Evolutionary conservation across 352 stramenopile genomes (phyloP), one percentile per base, ranked within the genome.

Genomic region (Phytopythium delawarense): DNA sequence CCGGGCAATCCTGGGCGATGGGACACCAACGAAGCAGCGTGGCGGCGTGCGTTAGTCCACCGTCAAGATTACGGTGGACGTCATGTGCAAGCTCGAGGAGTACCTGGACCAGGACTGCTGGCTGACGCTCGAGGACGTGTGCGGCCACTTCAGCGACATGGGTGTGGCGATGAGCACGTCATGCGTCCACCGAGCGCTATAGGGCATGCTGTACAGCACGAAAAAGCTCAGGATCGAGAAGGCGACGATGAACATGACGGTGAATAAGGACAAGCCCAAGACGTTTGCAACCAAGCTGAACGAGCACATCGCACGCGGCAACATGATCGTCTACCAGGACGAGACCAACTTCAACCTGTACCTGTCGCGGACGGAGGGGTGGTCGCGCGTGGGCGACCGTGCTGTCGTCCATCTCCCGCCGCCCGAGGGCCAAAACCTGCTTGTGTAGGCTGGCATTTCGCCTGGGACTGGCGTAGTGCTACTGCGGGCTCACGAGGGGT

Each of bases 321-420:
- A 76, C 51, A 71, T 71, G 49, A 56, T 74, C 8, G 35, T 74
- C 0, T 73, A 58, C 46, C 60, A 73, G 2, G 62, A 63, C n/a
- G 59, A 71, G 30, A 71, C 35, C 35, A 71, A 65, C 48, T 67
- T 67, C 44, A 76, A 71, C 37, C 20, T 76, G 2, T 76, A 76
- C n/a, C 28, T 73, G 0, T 69, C 57, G 4, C 20, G 62, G 1
- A 64, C 15, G 0, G 9, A 64, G 18, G 59, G 46, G 0, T 68
- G 57, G 51, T 59, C 60, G 2, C 62, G 65, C 12, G n/a, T 65
- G 3, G 21, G 34, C 34, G 59, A 71, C 25, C 52, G 46, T 12
- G 59, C 62, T 6, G 50, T 59, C 1, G 52, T 67, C 1, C 21
- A 54, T 4, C 35, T 74, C 2, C 52, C 65, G 0, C 55, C 62